phyloP scores from a whole-genome alignment of 768 basidiomycete species.

The Suillus paluster region DNA sequence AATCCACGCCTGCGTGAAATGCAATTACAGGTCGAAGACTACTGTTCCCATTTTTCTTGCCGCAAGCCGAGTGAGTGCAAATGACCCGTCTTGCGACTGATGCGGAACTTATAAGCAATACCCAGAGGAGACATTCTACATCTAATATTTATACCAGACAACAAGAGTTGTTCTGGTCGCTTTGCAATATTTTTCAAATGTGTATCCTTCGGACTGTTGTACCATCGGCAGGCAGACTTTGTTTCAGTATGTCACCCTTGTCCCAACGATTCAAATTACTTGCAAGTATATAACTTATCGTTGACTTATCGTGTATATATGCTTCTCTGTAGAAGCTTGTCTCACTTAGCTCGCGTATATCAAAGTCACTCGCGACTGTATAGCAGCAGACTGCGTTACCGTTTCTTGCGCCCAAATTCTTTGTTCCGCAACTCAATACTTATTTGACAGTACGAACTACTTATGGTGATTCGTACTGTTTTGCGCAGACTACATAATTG shows the following conservation, averaged over 20 bases:
- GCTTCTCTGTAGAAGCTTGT: background rate
- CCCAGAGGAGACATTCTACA: background rate
- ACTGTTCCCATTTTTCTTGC: background rate
- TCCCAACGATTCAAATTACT: background rate
- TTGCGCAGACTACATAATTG: too few species aligned
- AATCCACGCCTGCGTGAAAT: background rate
- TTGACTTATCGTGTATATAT: too few species aligned
- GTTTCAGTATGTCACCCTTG: background rate
- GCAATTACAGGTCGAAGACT: background rate
- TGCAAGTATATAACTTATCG: slow-evolving; percentile 7
- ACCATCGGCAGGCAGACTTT: background rate
- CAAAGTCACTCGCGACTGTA: background rate
- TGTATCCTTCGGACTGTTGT: background rate
- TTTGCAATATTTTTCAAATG: background rate
- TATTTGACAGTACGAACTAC: background rate
- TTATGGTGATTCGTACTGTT: too few species aligned
- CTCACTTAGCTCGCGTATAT: background rate
- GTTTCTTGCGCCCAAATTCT: background rate
- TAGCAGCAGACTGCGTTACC: background rate
- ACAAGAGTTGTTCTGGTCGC: too few species aligned
- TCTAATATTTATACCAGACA: too few species aligned
- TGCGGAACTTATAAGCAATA: background rate
- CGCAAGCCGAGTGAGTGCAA: background rate
- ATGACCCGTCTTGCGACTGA: background rate
- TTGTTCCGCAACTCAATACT: background rate